Conservation (phyloP, 768 basidiomycete genomes). For the Tephrocybe sp. region DNA sequence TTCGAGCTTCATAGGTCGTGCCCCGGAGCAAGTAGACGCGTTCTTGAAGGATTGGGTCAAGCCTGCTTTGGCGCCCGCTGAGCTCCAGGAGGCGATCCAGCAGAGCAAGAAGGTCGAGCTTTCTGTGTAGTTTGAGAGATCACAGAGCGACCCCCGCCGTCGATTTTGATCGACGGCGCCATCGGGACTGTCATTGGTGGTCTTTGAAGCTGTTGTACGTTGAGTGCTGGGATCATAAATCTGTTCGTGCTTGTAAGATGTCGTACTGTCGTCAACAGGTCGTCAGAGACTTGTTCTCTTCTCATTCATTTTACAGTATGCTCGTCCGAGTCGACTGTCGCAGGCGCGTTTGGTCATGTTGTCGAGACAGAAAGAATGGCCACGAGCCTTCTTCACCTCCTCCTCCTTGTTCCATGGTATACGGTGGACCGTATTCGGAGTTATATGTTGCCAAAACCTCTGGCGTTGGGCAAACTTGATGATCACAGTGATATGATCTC, state of each 20-base stretch:
- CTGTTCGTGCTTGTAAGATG: no score
- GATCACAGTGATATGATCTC: not conserved
- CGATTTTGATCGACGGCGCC: no score
- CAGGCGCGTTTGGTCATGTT: no score
- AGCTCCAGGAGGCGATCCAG: constrained; percentile 51
- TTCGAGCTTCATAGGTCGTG: constrained; percentile 85
- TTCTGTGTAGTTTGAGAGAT: constrained; percentile 34
- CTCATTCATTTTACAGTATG: no score
- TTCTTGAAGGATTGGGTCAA: constrained; percentile 87
- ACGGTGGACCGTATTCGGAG: not conserved
- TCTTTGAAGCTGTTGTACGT: no score
- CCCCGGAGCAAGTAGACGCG: constrained; percentile 90
- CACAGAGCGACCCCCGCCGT: no score
- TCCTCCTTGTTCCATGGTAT: not conserved
- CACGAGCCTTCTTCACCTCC: not conserved
- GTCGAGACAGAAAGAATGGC: not conserved
- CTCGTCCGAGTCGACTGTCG: no score
- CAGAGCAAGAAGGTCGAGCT: constrained; percentile 62
- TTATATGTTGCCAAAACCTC: not conserved
- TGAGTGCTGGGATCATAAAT: no score
- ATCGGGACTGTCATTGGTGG: no score
- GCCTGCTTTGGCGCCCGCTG: constrained; percentile 68
- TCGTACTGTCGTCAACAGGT: no score
- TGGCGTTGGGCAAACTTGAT: not conserved
- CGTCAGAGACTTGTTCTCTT: no score